phyloP scores from a whole-genome alignment of 768 basidiomycete species.

The Kwoniella sp. region DNA sequence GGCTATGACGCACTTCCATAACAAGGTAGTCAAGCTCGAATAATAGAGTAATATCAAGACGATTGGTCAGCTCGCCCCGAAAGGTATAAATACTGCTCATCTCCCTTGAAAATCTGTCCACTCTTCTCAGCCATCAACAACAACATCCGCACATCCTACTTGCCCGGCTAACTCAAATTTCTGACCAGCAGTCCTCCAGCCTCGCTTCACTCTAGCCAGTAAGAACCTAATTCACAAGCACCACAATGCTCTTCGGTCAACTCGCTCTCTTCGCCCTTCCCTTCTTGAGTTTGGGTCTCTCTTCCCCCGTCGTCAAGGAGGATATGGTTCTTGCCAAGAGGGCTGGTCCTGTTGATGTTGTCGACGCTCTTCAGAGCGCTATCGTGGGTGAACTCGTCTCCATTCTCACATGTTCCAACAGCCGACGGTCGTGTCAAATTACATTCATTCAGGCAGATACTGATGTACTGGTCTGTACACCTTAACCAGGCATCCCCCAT shows the following conservation, averaged over 20 bases:
- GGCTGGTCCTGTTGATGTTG: slow-evolving; percentile 3
- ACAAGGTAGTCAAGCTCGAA: too few species aligned
- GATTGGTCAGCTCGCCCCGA: too few species aligned
- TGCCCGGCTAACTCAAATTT: too few species aligned
- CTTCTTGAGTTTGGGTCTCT: slow-evolving; percentile 8
- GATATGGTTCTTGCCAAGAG: not conserved
- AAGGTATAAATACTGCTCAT: too few species aligned
- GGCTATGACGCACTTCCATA: too few species aligned
- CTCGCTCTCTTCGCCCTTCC: slow-evolving; percentile 22
- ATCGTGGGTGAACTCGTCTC: slow-evolving; percentile 7
- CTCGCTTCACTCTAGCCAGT: not conserved
- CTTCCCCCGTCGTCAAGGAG: slow-evolving; percentile 1
- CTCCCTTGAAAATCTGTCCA: too few species aligned
- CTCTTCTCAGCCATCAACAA: too few species aligned
- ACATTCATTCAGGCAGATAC: not conserved
- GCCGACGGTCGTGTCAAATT: too few species aligned
- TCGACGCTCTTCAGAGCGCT: slow-evolving; percentile 11
- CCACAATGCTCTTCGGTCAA: slow-evolving; percentile 23
- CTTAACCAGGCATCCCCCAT: slow-evolving; percentile 12
- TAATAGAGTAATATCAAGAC: too few species aligned
- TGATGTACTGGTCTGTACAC: not conserved
- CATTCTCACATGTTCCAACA: too few species aligned
- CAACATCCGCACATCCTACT: too few species aligned
- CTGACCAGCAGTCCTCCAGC: not conserved
- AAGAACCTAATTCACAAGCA: not conserved